Evolutionary conservation across 1,284 basidiomycete species (phyloP).

Genomic region (Cutaneotrichosporon cutaneum): DNA sequence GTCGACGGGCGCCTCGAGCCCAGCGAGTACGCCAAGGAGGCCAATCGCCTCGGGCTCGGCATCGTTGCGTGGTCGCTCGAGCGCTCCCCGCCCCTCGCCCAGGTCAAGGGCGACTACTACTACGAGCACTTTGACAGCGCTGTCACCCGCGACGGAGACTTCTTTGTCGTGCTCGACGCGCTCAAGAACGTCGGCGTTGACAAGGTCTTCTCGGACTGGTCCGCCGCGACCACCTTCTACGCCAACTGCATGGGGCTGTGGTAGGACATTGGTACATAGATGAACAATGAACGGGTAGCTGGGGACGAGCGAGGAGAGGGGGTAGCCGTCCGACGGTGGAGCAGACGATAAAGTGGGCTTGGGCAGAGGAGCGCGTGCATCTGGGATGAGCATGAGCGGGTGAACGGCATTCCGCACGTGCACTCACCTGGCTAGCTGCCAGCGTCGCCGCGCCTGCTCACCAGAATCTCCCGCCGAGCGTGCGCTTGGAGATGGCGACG

Average conservation of each 20-base stretch:
- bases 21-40: conserved; percentile 22
- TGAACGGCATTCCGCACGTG: too few species aligned
- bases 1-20: conserved; percentile 22
- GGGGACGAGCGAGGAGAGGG: too few species aligned
- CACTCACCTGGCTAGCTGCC: too few species aligned
- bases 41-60: conserved; percentile 20
- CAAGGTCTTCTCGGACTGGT: conserved; percentile 28
- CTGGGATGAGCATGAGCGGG: too few species aligned
- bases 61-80: conserved; percentile 28
- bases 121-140: conserved; percentile 12
- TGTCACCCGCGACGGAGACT: conserved; percentile 25
- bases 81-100: conserved; percentile 19
- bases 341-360: too few species aligned
- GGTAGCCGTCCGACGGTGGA: too few species aligned
- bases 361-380: too few species aligned
- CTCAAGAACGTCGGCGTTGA: conserved; percentile 22
- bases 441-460: too few species aligned
- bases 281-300: neutral
- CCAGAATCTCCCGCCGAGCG: too few species aligned
- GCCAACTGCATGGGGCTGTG: conserved; percentile 25
- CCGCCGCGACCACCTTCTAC: conserved; percentile 23
- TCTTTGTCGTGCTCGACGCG: conserved; percentile 21
- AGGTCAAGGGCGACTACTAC: conserved; percentile 23
- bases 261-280: neutral
- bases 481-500: too few species aligned